Evolutionary conservation across 2,329 filamentous ascomycete species (phyloP).

Genomic region (Hyphodiscus sp.): DNA sequence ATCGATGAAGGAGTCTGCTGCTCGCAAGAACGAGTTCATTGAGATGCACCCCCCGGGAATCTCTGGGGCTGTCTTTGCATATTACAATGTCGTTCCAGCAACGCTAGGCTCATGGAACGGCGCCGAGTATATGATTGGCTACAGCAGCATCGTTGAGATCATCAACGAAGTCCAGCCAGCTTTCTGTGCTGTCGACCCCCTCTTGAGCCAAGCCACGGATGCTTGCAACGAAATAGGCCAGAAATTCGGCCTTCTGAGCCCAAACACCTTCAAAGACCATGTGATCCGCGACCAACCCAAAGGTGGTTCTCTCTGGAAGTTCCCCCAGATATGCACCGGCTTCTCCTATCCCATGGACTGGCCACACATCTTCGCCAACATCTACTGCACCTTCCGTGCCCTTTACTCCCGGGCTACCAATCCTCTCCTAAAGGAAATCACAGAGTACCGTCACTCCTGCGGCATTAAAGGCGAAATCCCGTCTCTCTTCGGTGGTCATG

Average conservation of each 20-base stretch:
- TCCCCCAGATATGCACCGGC: slow-evolving; percentile 31
- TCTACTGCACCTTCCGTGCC: not conserved
- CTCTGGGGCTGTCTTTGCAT: slow-evolving; percentile 27
- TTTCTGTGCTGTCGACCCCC: slow-evolving; percentile 37
- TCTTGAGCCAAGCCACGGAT: slow-evolving; percentile 38
- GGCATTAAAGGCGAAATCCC: not conserved
- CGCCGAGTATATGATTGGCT: not conserved
- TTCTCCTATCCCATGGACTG: not conserved
- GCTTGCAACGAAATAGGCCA: slow-evolving; percentile 33
- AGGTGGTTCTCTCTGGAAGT: slow-evolving; percentile 31
- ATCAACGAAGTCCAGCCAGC: slow-evolving; percentile 32
- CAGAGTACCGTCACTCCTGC: not conserved
- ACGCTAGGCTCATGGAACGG: not conserved
- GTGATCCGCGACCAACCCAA: slow-evolving; percentile 34
- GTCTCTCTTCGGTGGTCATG: not conserved
- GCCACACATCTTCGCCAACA: not conserved
- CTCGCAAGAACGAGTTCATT: slow-evolving; percentile 12
- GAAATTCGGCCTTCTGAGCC: slow-evolving; percentile 36
- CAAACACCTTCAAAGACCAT: slow-evolving; percentile 39
- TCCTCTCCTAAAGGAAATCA: not conserved
- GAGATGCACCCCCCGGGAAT: slow-evolving; percentile 29
- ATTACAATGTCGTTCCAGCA: slow-evolving; percentile 15
- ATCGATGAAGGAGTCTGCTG: slow-evolving; percentile 30
- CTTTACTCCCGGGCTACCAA: not conserved
- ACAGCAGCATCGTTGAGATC: slow-evolving; percentile 20